Base-by-base conservation (phyloP, 352 stramenopile genomes). In the Phytophthora capsici region DNA sequence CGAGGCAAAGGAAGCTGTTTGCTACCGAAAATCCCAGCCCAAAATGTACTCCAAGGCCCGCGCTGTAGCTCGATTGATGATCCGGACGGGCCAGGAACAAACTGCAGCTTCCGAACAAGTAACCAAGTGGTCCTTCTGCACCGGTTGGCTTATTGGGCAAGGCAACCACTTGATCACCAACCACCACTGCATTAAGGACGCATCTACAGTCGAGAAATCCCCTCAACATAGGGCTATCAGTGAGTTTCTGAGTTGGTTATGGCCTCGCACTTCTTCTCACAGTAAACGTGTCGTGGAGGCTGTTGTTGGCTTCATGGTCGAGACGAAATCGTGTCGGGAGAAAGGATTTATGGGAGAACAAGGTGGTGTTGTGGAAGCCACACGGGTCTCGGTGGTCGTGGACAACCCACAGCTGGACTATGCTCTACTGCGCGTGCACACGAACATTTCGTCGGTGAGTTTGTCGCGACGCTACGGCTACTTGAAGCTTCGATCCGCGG, bases 121-220 rank as follows among this genome's bases (percentile, higher is more conserved):
- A 25, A 75, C 54, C 5, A 60, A 40, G 1, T 80, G 60, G 52
- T 57, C 57, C 10, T 88, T 81, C 49, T 90, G 82, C 69, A 89
- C 82, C 2, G 82, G 82, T 10, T 91, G 78, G 79, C 69, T 93
- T 1, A 53, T 93, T 2, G 84, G 84, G 22, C 54, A 57, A 30
- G 73, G 62, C 9, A 89, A 87, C 56, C 69, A 90, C 63, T 64
- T 93, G 54, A 43, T 93, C 46, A 91, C 84, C 0, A 90, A 87
- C 55, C 78, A 89, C 55, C 81, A 90, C 63, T 93, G 84, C 62
- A 68, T 93, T 46, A 66, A 61, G 59, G 51, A 73, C 30, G 59
- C 62, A 1, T 45, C 47, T 25, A 44, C 52, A 25, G 30, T 63
- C 41, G 50, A 65, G n/a, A n/a, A 19, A 37, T n/a, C n/a, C n/a